Percentiles rank a stretch among this genome's conserved stretches.
Conservation (phyloP, 306 rosid genomes). For the Mimosa bimucronata region DNA sequence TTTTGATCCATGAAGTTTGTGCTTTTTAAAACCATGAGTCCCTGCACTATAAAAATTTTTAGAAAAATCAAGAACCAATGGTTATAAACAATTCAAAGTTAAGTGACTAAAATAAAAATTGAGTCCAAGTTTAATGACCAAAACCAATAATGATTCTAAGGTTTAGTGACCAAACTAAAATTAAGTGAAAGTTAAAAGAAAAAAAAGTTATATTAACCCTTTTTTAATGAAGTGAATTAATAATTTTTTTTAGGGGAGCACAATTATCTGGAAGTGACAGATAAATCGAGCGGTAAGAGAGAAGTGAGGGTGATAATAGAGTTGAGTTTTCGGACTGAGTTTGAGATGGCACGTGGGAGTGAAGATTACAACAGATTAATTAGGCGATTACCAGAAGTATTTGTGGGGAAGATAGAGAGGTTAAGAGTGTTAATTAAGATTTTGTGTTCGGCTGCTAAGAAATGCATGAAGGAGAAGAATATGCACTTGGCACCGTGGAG, state of each 20-base stretch:
- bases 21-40: too few species aligned
- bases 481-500: slow-evolving; percentile 94
- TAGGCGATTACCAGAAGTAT: slow-evolving; percentile 67
- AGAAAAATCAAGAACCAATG: too few species aligned
- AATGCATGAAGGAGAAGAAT: slow-evolving; percentile 86
- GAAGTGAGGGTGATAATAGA: slow-evolving; percentile 66
- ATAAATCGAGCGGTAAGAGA: slow-evolving; percentile 49
- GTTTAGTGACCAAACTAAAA: too few species aligned
- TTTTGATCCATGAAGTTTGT: too few species aligned
- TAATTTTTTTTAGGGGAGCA: slow-evolving; percentile 61
- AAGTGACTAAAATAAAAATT: too few species aligned
- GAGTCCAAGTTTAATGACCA: too few species aligned
- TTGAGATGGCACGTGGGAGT: slow-evolving; percentile 75
- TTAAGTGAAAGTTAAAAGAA: neutral
- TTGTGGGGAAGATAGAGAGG: slow-evolving; percentile 76
- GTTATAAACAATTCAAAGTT: too few species aligned
- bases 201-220: neutral
- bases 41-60: too few species aligned
- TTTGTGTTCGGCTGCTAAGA: slow-evolving; percentile 73
- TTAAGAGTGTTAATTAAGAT: slow-evolving; percentile 56
- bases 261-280: slow-evolving; percentile 68
- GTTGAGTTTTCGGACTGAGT: slow-evolving; percentile 69
- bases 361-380: slow-evolving; percentile 66
- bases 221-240: neutral
- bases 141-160: too few species aligned